phyloP scores from a whole-genome alignment of 768 basidiomycete species.

The Glaciozyma martinii region DNA sequence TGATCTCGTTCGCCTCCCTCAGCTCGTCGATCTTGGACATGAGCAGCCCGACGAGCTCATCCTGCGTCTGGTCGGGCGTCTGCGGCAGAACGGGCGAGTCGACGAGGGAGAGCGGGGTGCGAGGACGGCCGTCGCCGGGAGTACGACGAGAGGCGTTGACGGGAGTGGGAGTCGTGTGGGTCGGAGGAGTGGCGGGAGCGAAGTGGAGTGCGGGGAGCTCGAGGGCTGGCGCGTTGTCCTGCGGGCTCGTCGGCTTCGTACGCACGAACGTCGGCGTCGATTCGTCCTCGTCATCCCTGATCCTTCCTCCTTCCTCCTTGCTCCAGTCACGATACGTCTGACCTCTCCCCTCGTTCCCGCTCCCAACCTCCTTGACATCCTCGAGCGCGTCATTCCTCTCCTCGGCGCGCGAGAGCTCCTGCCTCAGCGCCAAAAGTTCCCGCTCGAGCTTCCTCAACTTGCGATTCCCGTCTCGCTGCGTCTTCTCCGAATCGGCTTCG shows the following conservation, averaged over 20 bases:
- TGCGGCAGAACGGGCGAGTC: background rate
- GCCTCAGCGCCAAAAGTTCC: slow-evolving; percentile 26
- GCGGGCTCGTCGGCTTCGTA: no score
- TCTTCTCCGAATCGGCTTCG: slow-evolving; percentile 15
- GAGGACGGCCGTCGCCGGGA: background rate
- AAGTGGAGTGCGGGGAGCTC: background rate
- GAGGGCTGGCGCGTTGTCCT: background rate
- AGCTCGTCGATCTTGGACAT: slow-evolving; percentile 32
- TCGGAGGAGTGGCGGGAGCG: background rate
- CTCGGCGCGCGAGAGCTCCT: slow-evolving; percentile 26
- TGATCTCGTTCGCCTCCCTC: slow-evolving; percentile 23
- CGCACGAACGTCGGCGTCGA: background rate
- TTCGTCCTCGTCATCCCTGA: background rate
- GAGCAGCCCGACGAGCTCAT: slow-evolving; percentile 27
- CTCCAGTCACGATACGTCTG: background rate
- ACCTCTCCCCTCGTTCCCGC: background rate
- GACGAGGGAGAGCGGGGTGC: slow-evolving; percentile 4
- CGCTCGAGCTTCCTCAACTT: slow-evolving; percentile 32
- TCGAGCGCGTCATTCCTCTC: slow-evolving; percentile 21
- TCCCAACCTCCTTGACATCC: background rate
- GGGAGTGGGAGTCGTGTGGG: background rate
- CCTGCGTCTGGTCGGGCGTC: slow-evolving; percentile 12
- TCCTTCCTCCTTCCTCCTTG: background rate
- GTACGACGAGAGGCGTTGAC: background rate
- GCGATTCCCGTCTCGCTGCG: slow-evolving; percentile 22